These are phyloP conservation scores for Penicillium fuscoglaucum DNA, from an alignment of 2,329 filamentous ascomycete genomes.

Conservation along the genomic window DNA sequence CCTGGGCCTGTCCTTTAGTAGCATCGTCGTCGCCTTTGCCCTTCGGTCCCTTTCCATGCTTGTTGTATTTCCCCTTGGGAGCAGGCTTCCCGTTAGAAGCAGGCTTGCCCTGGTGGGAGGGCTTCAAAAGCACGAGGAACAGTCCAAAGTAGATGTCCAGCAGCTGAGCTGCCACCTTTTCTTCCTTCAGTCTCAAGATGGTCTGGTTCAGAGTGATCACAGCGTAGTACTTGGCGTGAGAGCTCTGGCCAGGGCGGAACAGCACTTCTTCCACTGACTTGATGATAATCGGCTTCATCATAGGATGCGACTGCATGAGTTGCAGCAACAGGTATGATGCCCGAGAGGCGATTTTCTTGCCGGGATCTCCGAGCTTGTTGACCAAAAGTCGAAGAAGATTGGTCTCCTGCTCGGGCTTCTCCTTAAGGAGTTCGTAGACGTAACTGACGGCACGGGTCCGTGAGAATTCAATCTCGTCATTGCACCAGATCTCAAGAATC, in stretches of 20 bases:
- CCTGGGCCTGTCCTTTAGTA: constrained; percentile 44
- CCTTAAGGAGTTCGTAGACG: constrained; percentile 85
- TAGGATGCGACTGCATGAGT: constrained; percentile 80
- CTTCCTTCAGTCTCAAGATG: constrained; percentile 81
- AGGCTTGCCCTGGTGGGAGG: constrained; percentile 39
- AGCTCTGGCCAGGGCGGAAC: constrained; percentile 80
- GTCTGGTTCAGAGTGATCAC: constrained; percentile 98
- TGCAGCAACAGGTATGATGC: constrained; percentile 93
- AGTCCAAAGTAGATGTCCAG: constrained; percentile 89
- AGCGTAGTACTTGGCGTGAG: constrained; percentile 90
- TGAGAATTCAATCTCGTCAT: constrained; percentile 92
- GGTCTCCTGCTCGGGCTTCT: constrained; percentile 96
- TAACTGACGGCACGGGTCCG: constrained; percentile 85
- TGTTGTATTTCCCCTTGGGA: constrained; percentile 44
- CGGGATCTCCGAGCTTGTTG: constrained; percentile 94
- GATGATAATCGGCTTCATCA: constrained; percentile 90
- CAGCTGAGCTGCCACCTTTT: constrained; percentile 74
- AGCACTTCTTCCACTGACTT: constrained; percentile 84
- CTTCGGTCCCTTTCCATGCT: constrained; percentile 56
- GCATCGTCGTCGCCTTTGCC: constrained; percentile 42
- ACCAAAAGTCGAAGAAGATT: constrained; percentile 88
- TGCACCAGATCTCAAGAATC: constrained; percentile 87
- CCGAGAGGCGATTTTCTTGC: constrained; percentile 91
- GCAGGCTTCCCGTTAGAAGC: constrained; percentile 49
- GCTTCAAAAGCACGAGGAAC: constrained; percentile 79